These are phyloP conservation scores for Eucalyptus dawsonii DNA, from an alignment of 345 rosid genomes.

Conservation along the genomic window DNA sequence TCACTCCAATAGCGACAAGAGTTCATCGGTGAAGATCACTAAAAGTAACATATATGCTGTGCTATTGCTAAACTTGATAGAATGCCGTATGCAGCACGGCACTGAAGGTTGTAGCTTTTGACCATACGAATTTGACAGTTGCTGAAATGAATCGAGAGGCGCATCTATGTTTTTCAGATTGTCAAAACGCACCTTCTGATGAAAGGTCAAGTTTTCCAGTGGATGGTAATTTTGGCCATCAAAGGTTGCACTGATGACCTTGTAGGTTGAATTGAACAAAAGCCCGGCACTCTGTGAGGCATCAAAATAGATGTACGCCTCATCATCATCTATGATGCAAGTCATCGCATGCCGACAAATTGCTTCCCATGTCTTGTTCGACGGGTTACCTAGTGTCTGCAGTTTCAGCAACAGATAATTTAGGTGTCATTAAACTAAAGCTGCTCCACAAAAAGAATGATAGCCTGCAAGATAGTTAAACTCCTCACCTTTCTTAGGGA, in stretches of 20 bases:
- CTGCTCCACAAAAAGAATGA: not conserved
- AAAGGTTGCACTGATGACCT: constrained; percentile 26
- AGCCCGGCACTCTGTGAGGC: constrained; percentile 7
- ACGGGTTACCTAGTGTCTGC: constrained; percentile 31
- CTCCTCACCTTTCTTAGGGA: constrained; percentile 31
- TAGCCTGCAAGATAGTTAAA: constrained; percentile 4
- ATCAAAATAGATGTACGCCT: constrained; percentile 21
- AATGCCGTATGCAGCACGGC: not conserved
- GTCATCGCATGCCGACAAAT: constrained; percentile 44
- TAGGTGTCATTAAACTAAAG: not conserved
- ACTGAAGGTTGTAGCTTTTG: not conserved
- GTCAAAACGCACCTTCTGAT: constrained; percentile 13
- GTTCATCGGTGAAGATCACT: not conserved
- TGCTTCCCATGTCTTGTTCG: constrained; percentile 36
- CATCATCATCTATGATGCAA: constrained; percentile 38
- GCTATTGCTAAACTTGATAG: not conserved
- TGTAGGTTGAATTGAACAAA: constrained; percentile 32
- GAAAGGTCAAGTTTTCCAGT: constrained; percentile 9
- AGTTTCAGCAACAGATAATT: constrained; percentile 1
- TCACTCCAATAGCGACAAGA: not conserved
- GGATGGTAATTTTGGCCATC: constrained; percentile 11
- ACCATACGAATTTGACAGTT: not conserved
- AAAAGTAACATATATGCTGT: not conserved
- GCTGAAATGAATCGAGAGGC: not conserved
- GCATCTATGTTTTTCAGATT: not conserved